Percentiles rank a stretch among this genome's conserved stretches.
Conservation (phyloP, 1,284 basidiomycete species). For the Rhizoctonia solani region DNA sequence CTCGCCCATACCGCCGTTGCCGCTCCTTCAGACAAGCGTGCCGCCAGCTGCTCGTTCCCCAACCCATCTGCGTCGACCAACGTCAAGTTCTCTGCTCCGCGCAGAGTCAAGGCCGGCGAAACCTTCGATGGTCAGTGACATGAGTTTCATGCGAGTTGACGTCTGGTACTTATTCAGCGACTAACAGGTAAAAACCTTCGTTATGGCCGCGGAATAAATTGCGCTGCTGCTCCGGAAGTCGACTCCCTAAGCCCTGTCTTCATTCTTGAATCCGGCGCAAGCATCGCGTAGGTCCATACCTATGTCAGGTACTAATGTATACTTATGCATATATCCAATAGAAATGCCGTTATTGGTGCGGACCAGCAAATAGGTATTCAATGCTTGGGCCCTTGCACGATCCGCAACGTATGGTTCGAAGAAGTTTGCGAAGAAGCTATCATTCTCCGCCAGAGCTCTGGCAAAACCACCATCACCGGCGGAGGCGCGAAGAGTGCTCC, state of each 20-base stretch:
- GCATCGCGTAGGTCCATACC: constrained; percentile 41
- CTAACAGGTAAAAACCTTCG: too few species aligned
- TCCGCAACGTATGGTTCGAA: constrained; percentile 43
- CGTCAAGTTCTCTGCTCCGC: background rate
- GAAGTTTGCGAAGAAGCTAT: constrained; percentile 37
- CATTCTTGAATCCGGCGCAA: constrained; percentile 46
- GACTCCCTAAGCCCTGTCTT: constrained; percentile 28
- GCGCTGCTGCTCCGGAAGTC: background rate
- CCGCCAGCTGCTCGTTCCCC: background rate
- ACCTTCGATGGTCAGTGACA: too few species aligned
- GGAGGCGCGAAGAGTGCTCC: constrained; percentile 31
- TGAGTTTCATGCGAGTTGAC: too few species aligned
- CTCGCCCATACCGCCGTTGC: background rate
- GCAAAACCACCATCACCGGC: constrained; percentile 23
- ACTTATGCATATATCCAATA: constrained; percentile 29
- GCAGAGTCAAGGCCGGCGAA: background rate
- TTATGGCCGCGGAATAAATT: too few species aligned
- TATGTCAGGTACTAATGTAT: background rate
- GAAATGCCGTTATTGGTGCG: constrained; percentile 50
- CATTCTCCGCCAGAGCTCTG: constrained; percentile 24
- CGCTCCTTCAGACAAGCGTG: background rate
- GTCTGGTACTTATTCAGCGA: too few species aligned
- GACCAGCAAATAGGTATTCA: background rate
- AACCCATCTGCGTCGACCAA: background rate
- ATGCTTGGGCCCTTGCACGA: constrained; percentile 43